These are phyloP conservation scores for Globisporangium nodosum DNA, from an alignment of 352 stramenopile species.

Conservation along the genomic window DNA sequence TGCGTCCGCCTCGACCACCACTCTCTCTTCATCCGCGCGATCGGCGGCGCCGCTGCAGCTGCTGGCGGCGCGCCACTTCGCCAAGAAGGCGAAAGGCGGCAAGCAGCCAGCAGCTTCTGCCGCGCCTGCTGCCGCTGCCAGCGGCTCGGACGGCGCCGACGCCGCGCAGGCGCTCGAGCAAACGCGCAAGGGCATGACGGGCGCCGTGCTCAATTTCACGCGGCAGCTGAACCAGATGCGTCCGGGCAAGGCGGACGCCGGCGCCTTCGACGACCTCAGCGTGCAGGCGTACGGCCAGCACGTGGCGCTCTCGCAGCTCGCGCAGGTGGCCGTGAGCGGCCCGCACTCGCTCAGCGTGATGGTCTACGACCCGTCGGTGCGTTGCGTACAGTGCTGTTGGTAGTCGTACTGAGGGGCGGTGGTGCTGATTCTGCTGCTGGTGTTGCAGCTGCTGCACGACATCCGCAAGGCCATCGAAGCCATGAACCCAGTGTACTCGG, in stretches of 20 bases:
- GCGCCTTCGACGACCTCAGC: conserved; percentile 78
- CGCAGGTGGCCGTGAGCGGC: conserved; percentile 64
- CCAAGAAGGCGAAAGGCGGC: conserved; percentile 53
- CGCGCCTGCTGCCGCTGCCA: conserved; percentile 2
- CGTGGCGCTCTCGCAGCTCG: conserved; percentile 69
- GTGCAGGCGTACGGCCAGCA: conserved; percentile 79
- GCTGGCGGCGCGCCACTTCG: conserved; percentile 37
- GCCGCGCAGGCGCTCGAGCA: conserved; percentile 37
- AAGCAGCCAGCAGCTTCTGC: conserved; percentile 18
- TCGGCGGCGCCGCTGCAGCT: not conserved
- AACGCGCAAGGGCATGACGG: conserved; percentile 78
- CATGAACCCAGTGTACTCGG: conserved; percentile 71
- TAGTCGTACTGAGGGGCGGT: not conserved
- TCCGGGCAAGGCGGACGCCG: conserved; percentile 66
- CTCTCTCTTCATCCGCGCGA: conserved; percentile 6
- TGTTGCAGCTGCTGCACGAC: conserved; percentile 48
- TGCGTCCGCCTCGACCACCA: not conserved
- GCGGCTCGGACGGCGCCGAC: conserved; percentile 7
- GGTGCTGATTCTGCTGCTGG: not conserved
- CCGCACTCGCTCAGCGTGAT: conserved; percentile 59
- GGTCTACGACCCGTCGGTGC: conserved; percentile 79
- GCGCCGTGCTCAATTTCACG: conserved; percentile 73
- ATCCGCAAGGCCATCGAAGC: conserved; percentile 69
- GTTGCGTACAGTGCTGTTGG: conserved; percentile 4
- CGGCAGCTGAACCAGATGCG: conserved; percentile 72